A percentile compares a stretch with the other conserved stretches of the same genome.
Conservation (phyloP, 2,329 filamentous ascomycete species). For the Alternaria triticina region DNA sequence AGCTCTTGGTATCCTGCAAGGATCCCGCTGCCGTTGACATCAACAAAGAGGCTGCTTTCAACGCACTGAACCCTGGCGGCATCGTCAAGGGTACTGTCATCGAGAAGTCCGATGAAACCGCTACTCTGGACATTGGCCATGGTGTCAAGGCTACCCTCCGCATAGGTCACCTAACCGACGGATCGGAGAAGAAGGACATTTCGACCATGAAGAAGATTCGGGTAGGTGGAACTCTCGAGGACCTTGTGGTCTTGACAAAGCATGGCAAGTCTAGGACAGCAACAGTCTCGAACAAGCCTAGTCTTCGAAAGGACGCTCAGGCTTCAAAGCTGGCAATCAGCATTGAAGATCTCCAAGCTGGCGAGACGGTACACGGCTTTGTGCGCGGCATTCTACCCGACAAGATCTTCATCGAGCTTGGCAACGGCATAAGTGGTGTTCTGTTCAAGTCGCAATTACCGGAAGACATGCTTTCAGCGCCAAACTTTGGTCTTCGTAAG, state of each 20-base stretch:
- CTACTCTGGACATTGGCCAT: constrained; percentile 74
- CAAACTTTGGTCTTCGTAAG: constrained; percentile 79
- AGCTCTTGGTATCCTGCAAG: constrained; percentile 90
- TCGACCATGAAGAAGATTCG: constrained; percentile 80
- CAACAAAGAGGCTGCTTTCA: constrained; percentile 75
- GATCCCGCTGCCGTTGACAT: constrained; percentile 81
- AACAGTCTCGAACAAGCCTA: constrained; percentile 81
- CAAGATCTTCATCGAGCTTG: constrained; percentile 88
- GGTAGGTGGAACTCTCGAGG: constrained; percentile 80
- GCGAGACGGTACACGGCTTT: constrained; percentile 75
- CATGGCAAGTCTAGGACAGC: constrained; percentile 77
- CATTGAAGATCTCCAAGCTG: constrained; percentile 75
- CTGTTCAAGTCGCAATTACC: constrained; percentile 80
- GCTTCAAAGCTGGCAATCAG: constrained; percentile 72
- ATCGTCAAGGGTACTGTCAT: constrained; percentile 74
- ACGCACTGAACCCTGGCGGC: constrained; percentile 74
- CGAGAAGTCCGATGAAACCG: constrained; percentile 52
- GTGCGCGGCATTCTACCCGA: constrained; percentile 83
- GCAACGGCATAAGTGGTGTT: constrained; percentile 75
- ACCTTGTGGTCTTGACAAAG: constrained; percentile 88
- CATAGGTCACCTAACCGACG: constrained; percentile 82
- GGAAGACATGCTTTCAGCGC: constrained; percentile 69
- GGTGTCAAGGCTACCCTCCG: constrained; percentile 80
- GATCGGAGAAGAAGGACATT: constrained; percentile 77
- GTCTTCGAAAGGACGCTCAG: constrained; percentile 76